Base-by-base conservation (phyloP, 164 flowering plant species). In the Litsea cubeba region DNA sequence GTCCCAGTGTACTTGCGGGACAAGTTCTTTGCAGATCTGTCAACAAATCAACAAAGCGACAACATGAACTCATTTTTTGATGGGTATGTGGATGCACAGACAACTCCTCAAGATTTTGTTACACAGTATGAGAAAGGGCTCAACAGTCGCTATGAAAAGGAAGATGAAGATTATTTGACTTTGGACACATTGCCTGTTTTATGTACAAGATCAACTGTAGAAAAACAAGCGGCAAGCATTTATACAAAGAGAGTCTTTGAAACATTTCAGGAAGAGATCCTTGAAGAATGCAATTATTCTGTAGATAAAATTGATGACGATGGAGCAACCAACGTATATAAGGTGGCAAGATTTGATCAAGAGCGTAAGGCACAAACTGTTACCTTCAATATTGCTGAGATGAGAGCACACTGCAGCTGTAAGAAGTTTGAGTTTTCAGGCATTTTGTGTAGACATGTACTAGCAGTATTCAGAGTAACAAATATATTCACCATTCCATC, bases 391-490 rank as follows among this genome's bases (percentile, higher is more conserved):
- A 72, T 79, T 68, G 73, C 84, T 24, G 95, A 91, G 71, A 76
- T 83, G 86, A 87, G 74, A 77, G 95, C 90, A 60, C 82, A 71
- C 54, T 93, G 98, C 72, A 90, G 91, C 77, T 93, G 98, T 76
- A 87, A 80, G 77, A 88, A 90, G 91, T 91, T 91, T 84, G 95
- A 93, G 81, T 90, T 85, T 76, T 85, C 87, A 50, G 97, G 98
- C 63, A 89, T 91, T 75, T 87, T 93, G 32, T 93, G 95, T 76
- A 84, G 94, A 70, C 97, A 93, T 81, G 83, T 89, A 69, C 81
- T 93, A 74, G 85, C 91, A 28, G 98, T 91, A 24, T 91, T 91
- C 78, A 90, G 90, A 23, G 92, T 88, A 32, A 84, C 90, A 70
- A 86, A 86, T 76, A 85, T 90, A n/a, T 87, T 88, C 74, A 82